Evolutionary conservation across 1,284 basidiomycete genomes (phyloP).

Genomic region (Anthracocystis setariae): DNA sequence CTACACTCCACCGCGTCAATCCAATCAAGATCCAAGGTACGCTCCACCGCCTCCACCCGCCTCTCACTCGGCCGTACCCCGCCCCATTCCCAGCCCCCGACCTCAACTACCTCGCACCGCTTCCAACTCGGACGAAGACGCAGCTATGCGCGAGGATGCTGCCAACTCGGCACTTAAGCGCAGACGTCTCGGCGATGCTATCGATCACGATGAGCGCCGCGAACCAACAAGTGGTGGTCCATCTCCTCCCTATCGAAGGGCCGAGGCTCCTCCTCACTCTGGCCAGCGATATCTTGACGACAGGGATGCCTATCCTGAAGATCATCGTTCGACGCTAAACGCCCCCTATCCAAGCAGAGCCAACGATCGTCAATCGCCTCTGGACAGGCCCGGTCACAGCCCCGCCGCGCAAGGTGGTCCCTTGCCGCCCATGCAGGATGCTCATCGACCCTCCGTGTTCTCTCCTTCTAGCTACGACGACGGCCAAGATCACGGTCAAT

Average conservation of each 20-base stretch:
- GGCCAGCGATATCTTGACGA: conserved; percentile 41
- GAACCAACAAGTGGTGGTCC: conserved; percentile 25
- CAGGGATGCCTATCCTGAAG: conserved; percentile 34
- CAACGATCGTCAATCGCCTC: conserved; percentile 34
- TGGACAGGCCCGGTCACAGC: conserved; percentile 28
- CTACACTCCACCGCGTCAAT: conserved; percentile 27
- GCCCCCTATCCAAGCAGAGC: conserved; percentile 26
- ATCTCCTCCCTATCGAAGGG: conserved; percentile 38
- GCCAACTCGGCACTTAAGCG: conserved; percentile 36
- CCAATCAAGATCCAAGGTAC: conserved; percentile 28
- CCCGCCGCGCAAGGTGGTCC: conserved; percentile 31
- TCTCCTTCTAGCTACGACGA: conserved; percentile 35
- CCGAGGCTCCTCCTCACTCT: conserved; percentile 21
- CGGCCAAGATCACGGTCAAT: conserved; percentile 27
- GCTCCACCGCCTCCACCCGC: conserved; percentile 12
- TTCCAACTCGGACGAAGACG: conserved; percentile 17
- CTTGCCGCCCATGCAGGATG: conserved; percentile 44
- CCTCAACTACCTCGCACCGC: conserved; percentile 29
- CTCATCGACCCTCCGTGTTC: conserved; percentile 36
- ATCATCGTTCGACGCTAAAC: conserved; percentile 34
- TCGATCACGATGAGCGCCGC: conserved; percentile 36
- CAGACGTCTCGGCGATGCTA: conserved; percentile 34
- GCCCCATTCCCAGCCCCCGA: conserved; percentile 22
- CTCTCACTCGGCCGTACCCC: conserved; percentile 8
- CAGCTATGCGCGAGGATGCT: conserved; percentile 40